A percentile compares a stretch with the other conserved stretches of the same genome.
Conservation (phyloP, 139 green algal species). For the Nannochloris sp. region DNA sequence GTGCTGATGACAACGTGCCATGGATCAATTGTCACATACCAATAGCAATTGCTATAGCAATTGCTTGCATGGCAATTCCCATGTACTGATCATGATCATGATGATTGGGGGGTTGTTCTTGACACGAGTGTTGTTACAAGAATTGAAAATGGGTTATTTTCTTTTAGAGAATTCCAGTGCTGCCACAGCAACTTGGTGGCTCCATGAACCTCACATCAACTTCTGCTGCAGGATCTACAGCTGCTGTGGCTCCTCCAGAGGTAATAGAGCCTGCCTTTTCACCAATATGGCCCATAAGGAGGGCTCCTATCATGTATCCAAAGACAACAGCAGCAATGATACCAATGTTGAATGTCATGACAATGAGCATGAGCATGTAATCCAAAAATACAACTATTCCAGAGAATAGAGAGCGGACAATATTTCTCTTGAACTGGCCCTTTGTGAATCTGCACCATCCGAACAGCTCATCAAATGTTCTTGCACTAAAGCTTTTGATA, state of each 20-base stretch:
- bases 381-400: conserved; percentile 20
- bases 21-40: too few relatives aligned
- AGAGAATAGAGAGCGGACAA: conserved; percentile 13
- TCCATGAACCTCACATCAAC: conserved; percentile 14
- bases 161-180: background rate
- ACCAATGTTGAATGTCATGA: conserved; percentile 43
- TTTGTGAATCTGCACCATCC: background rate
- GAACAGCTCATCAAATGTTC: background rate
- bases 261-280: background rate
- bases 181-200: background rate
- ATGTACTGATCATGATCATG: too few relatives aligned
- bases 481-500: background rate
- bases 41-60: too few relatives aligned
- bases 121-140: too few relatives aligned
- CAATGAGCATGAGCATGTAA: conserved; percentile 40
- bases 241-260: background rate
- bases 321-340: conserved; percentile 34
- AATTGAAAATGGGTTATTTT: too few relatives aligned
- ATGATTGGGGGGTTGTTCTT: too few relatives aligned
- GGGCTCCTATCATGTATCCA: conserved; percentile 28
- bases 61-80: too few relatives aligned
- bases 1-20: too few relatives aligned
- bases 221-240: conserved; percentile 5
- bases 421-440: conserved; percentile 14
- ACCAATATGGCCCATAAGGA: conserved; percentile 31